Conservation (phyloP, 805 yeast species). For the Ogataea glucozyma region DNA sequence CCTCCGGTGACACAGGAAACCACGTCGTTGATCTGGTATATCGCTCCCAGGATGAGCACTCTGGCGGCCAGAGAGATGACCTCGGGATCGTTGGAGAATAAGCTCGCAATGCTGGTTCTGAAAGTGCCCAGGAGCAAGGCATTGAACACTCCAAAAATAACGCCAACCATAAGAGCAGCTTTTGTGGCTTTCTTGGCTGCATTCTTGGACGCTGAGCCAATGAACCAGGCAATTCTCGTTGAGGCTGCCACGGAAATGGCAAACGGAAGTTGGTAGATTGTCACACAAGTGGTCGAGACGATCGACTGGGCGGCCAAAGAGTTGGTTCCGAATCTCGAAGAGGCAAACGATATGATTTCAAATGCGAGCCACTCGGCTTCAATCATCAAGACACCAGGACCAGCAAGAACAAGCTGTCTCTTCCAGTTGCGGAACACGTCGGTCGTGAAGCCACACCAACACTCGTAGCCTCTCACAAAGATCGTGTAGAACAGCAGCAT, state of each 20-base stretch:
- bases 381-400: conserved; percentile 58
- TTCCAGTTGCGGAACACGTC: conserved; percentile 50
- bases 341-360: conserved; percentile 55
- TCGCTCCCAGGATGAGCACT: conserved; percentile 62
- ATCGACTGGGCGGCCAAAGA: conserved; percentile 55
- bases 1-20: conserved; percentile 74
- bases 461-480: conserved; percentile 45
- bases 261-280: conserved; percentile 58
- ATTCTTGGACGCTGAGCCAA: conserved; percentile 41
- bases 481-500: conserved; percentile 43
- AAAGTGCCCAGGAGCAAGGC: conserved; percentile 46
- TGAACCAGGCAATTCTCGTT: conserved; percentile 56
- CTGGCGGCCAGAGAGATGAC: conserved; percentile 52
- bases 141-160: conserved; percentile 43
- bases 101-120: conserved; percentile 43
- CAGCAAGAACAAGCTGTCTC: conserved; percentile 44
- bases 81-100: conserved; percentile 61
- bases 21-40: conserved; percentile 71
- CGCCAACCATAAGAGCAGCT: conserved; percentile 39
- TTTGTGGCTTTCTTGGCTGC: conserved; percentile 42
- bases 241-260: conserved; percentile 60
- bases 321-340: conserved; percentile 54
- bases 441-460: conserved; percentile 52
- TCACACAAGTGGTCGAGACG: conserved; percentile 44
- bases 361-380: conserved; percentile 63